phyloP scores from a whole-genome alignment of 2,329 filamentous ascomycete species.

The Botryotinia globosa region DNA sequence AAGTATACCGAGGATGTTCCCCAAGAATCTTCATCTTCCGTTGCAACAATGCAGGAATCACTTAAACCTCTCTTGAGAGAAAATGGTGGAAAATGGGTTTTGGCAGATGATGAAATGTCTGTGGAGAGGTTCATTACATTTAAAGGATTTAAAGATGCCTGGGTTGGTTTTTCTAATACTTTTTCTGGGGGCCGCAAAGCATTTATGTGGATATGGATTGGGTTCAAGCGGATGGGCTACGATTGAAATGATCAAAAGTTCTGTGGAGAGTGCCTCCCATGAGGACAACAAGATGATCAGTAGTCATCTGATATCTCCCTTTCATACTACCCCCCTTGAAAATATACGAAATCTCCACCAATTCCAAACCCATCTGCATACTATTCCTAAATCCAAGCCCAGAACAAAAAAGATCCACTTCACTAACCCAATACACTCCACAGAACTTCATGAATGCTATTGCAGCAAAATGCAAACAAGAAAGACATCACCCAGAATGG shows the following conservation, averaged over 20 bases:
- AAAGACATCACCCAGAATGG: conserved; percentile 75
- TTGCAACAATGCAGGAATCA: not conserved
- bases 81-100: conserved; percentile 46
- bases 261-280: not conserved
- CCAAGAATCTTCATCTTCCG: not conserved
- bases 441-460: conserved; percentile 75
- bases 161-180: conserved; percentile 46
- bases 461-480: conserved; percentile 63
- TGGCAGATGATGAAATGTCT: conserved; percentile 51
- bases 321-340: not conserved
- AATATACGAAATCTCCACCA: not conserved
- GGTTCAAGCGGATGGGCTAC: not conserved
- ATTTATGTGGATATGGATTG: not conserved
- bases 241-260: not conserved
- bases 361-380: not conserved
- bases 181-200: not conserved
- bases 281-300: not conserved
- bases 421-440: conserved; percentile 12
- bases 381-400: not conserved
- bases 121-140: conserved; percentile 61
- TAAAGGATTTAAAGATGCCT: conserved; percentile 63
- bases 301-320: not conserved
- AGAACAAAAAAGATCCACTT: not conserved
- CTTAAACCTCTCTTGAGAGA: conserved; percentile 10
- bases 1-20: not conserved